These are phyloP conservation scores for Microstegium vimineum DNA, from an alignment of 176 grass and related monocot genomes.

Conservation along the genomic window DNA sequence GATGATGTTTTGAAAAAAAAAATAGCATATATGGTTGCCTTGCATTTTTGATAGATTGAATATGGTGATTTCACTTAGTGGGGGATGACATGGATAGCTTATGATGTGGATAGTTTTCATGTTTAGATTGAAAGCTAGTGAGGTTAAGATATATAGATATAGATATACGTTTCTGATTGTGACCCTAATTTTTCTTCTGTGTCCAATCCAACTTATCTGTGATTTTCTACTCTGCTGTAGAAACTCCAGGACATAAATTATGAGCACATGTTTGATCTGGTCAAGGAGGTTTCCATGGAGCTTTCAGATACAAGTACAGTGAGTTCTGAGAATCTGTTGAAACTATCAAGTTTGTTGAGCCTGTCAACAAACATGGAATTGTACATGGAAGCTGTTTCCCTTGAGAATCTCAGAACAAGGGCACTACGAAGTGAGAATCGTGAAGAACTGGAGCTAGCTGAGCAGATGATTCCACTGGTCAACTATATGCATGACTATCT, in stretches of 20 bases:
- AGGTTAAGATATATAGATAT: neutral
- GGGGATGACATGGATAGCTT: neutral
- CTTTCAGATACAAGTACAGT: conserved; percentile 23
- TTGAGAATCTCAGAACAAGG: conserved; percentile 74
- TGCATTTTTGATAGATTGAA: neutral
- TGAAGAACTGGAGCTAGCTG: conserved; percentile 54
- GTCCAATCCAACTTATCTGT: conserved; percentile 5
- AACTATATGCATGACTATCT: conserved; percentile 68
- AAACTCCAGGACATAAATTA: conserved; percentile 62
- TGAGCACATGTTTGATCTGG: conserved; percentile 50
- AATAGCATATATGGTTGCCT: neutral
- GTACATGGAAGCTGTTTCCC: conserved; percentile 82
- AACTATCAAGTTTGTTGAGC: conserved; percentile 55
- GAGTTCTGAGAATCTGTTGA: conserved; percentile 50
- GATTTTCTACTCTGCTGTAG: conserved; percentile 33
- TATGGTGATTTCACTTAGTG: neutral
- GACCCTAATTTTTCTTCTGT: neutral
- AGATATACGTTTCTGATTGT: neutral
- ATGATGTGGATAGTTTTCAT: neutral
- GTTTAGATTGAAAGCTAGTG: neutral
- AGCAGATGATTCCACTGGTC: conserved; percentile 58
- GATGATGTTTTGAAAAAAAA: neutral
- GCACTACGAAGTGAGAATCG: conserved; percentile 46
- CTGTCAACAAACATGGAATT: conserved; percentile 92
- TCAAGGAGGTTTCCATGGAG: conserved; percentile 52